Base-by-base conservation (phyloP, 371 early-diverging fungal species). In the Circinella umbellata region DNA sequence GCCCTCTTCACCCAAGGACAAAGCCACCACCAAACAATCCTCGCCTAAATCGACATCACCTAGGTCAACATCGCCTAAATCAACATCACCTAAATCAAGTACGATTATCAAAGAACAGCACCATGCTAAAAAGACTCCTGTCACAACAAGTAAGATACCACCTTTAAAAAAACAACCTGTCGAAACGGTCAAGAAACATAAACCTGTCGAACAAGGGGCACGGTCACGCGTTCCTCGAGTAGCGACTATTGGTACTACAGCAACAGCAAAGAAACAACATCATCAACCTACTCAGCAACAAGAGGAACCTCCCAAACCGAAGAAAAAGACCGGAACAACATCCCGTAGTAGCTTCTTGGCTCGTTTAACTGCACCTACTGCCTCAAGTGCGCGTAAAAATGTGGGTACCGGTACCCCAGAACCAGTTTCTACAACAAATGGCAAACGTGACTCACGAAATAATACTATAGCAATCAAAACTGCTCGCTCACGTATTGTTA, bases 281-380 rank as follows among this genome's bases (percentile, higher is more conserved):
- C 27, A 27, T 27, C 27, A 42, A 49, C 46, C 64, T 35, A n/a
- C 46, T 42, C 9, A 20, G 8, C 60, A 59, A 18, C 60, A 59
- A 57, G 62, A 17, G 9, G 42, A 38, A 14, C 13, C 62, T 10
- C 48, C 63, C 3, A 63, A 27, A 39, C 36, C 66, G 34, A 66
- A 54, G 46, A 57, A 39, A 18, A 66, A 39, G 27, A 34, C 27
- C 14, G 57, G n/a, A 10, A n/a, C n/a, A 27, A 53, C 65, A 1
- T 15, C 57, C 39, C 35, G 34, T 9, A 57, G 42, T 39, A 27
- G 27, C 54, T 49, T 51, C 4, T 57, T 68, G 34, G 66, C 73
- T 0, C 73, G 73, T n/a, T 62, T 73, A 66, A 73, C 69, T 3
- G 67, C 69, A 42, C 73, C 73, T 17, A 73, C 73, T 15, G 63